Evolutionary conservation across 2,329 filamentous ascomycete genomes (phyloP), one percentile per base, ranked within the genome.

Genomic region (Xylariaceae sp.): DNA sequence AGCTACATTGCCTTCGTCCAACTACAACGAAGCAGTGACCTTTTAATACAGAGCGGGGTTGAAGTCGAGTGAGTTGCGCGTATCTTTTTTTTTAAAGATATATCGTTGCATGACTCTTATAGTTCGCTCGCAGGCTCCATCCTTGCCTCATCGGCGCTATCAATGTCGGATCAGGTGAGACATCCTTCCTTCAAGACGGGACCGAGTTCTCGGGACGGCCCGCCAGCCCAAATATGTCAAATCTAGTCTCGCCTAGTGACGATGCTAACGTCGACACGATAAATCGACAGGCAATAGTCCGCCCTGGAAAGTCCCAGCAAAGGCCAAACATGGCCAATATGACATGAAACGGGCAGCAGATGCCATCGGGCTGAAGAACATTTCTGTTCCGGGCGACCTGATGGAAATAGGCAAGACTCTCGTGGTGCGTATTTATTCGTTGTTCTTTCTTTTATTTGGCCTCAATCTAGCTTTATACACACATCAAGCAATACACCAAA

Each of bases 61-160:
- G 77, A 86, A 31, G 74, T 92, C 28, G 86, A 91, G 89, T 91
- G 75, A 65, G 85, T 69, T 26, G 3, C 2, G 7, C n/a, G 1
- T 9, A n/a, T 24, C n/a, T n/a, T n/a, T n/a, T n/a, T n/a, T n/a
- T n/a, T n/a, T n/a, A n/a, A n/a, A n/a, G 9, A 19, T n/a, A 31
- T 31, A n/a, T 5, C 19, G 14, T 36, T 12, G 24, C 8, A 1
- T 29, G 17, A 6, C 17, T 28, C 21, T 29, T 11, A n/a, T n/a
- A 21, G 19, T 14, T 8, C 19, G 8, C 1, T 24, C 6, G 24
- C 61, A 91, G 88, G 47, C 83, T 90, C 65, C 81, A 89, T 62
- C 91, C 91, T 12, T 80, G 92, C 48, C 87, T 93, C 68, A 79
- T 94, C 12, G 87, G 85, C 23, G 88, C 81, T 41, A 84, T 91